Percentiles rank a stretch among this genome's conserved stretches.
Evolutionary conservation across 148 eudicot genomes (phyloP).

Genomic region (Agrostemma githago): DNA sequence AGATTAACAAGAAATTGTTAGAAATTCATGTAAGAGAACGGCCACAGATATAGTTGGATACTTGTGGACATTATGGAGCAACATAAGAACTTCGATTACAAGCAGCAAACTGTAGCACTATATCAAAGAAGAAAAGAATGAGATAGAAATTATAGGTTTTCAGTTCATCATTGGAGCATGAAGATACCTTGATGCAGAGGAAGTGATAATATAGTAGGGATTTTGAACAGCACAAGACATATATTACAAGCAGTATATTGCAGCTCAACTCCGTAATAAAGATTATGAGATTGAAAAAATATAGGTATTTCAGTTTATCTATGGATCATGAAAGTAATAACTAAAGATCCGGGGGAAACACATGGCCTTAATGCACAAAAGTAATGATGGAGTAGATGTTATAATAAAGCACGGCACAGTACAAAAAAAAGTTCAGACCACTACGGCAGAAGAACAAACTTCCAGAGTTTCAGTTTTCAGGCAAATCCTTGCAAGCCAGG

Average conservation of each 20-base stretch:
- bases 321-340: not conserved
- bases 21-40: not conserved
- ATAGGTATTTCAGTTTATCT: not conserved
- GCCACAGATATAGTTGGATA: not conserved
- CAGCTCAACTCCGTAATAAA: not conserved
- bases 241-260: not conserved
- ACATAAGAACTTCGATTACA: not conserved
- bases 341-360: not conserved
- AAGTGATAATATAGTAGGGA: not conserved
- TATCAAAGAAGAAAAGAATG: not conserved
- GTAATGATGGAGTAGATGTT: not conserved
- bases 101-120: not conserved
- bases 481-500: constrained; percentile 1
- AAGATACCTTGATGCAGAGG: not conserved
- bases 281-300: not conserved
- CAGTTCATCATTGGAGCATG: not conserved
- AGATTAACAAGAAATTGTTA: not conserved
- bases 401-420: not conserved
- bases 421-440: not conserved
- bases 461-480: not conserved
- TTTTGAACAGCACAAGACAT: not conserved
- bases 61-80: not conserved
- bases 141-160: not conserved
- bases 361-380: not conserved
- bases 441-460: not conserved